Evolutionary conservation across 768 basidiomycete species (phyloP).

Genomic region (Suillus brevipes): DNA sequence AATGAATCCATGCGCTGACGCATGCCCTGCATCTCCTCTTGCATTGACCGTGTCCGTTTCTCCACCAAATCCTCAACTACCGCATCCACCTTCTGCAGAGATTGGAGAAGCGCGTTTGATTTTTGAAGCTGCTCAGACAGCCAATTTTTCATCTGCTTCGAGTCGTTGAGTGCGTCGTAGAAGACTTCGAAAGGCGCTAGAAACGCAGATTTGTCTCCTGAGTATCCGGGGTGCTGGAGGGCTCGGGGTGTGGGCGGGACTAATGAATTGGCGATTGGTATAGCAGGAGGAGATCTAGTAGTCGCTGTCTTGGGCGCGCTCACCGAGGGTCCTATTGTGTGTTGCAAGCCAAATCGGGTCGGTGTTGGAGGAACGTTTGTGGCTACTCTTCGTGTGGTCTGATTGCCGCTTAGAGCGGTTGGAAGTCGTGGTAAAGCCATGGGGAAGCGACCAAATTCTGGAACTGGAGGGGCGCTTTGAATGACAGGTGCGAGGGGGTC

Average conservation of each 20-base stretch:
- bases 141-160: constrained; percentile 76
- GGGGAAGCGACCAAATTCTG: constrained; percentile 45
- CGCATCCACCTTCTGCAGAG: constrained; percentile 58
- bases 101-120: constrained; percentile 54
- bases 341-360: constrained; percentile 56
- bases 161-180: constrained; percentile 82
- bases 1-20: constrained; percentile 68
- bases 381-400: constrained; percentile 50
- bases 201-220: constrained; percentile 73
- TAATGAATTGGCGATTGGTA: constrained; percentile 65
- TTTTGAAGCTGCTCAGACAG: constrained; percentile 70
- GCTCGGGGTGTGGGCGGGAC: constrained; percentile 72
- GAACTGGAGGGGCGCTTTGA: constrained; percentile 73
- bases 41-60: constrained; percentile 55
- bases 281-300: constrained; percentile 55
- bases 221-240: constrained; percentile 58
- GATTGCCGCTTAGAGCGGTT: constrained; percentile 43
- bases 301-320: constrained; percentile 33
- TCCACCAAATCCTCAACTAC: constrained; percentile 63
- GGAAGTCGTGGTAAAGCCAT: constrained; percentile 73
- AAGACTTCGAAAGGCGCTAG: constrained; percentile 81
- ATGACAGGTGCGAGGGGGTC: constrained; percentile 66
- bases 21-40: constrained; percentile 60
- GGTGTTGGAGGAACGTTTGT: constrained; percentile 73
- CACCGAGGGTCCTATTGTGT: constrained; percentile 19